phyloP scores from a whole-genome alignment of 202 grass and related monocot species.

The Hordeum pubiflorum region DNA sequence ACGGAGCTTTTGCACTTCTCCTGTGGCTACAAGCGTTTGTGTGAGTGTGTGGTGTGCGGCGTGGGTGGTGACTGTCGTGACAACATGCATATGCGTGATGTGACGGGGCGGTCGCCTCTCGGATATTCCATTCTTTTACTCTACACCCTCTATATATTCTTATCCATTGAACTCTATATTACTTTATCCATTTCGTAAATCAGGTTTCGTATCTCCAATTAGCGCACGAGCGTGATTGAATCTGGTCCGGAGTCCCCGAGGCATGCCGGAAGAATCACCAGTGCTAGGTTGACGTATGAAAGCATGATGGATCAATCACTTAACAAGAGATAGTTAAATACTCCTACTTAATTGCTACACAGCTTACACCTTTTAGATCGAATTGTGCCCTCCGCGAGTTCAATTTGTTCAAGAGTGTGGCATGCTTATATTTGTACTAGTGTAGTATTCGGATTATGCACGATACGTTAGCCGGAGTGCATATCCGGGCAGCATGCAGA shows the following conservation, averaged over 20 bases:
- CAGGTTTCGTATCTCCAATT: neutral
- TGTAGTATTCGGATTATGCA: neutral
- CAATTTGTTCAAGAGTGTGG: neutral
- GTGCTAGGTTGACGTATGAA: neutral
- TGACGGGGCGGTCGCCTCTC: neutral
- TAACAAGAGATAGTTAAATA: too few relatives aligned
- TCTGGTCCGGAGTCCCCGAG: neutral
- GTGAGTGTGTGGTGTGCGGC: too few relatives aligned
- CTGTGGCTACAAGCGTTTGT: too few relatives aligned
- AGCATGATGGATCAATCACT: neutral
- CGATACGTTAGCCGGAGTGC: neutral
- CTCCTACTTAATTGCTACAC: too few relatives aligned
- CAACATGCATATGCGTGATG: neutral
- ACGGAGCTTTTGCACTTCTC: too few relatives aligned
- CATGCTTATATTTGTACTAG: neutral
- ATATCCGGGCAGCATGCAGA: neutral
- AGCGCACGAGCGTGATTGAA: conserved; percentile 12
- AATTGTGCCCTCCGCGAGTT: too few relatives aligned
- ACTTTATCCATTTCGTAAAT: neutral
- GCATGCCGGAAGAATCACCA: neutral
- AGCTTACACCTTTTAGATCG: too few relatives aligned
- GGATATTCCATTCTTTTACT: too few relatives aligned
- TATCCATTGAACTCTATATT: neutral
- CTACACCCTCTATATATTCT: neutral
- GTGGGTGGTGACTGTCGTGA: neutral